Percentiles rank a stretch among this genome's conserved stretches.
Conservation (phyloP, 1,284 basidiomycete genomes). For the Stereum hirsutum region DNA sequence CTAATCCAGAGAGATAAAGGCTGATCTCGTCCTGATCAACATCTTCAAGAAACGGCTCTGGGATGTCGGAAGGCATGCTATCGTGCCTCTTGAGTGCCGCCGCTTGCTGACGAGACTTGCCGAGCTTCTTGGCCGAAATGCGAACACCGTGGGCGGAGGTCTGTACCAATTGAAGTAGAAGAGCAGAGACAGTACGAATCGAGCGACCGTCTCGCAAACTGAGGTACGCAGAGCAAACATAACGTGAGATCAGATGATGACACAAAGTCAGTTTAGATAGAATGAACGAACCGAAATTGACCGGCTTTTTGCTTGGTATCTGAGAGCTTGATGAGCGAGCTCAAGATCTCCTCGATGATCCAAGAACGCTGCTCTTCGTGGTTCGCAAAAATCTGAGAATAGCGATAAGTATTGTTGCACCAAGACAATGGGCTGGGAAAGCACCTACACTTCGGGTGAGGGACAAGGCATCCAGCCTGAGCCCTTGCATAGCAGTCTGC, state of each 20-base stretch:
- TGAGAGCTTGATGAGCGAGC: constrained; percentile 82
- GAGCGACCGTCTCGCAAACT: constrained; percentile 76
- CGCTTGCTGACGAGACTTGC: constrained; percentile 52
- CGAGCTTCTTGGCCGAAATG: constrained; percentile 48
- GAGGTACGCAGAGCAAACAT: neutral
- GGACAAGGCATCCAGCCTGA: constrained; percentile 75
- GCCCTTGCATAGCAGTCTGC: constrained; percentile 68
- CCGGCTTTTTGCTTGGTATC: constrained; percentile 84
- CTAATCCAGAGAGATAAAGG: constrained; percentile 57
- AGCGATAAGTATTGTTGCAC: neutral
- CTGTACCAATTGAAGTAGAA: constrained; percentile 93
- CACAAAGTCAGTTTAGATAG: neutral
- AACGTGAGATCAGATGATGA: neutral
- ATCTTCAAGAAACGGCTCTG: constrained; percentile 53
- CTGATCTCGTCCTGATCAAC: constrained; percentile 44
- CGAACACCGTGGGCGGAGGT: constrained; percentile 81
- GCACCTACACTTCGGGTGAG: constrained; percentile 75
- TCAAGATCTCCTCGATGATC: constrained; percentile 94
- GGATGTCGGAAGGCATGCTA: constrained; percentile 25
- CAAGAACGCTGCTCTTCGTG: constrained; percentile 86
- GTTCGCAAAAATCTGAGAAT: constrained; percentile 73
- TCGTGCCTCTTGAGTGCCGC: constrained; percentile 53
- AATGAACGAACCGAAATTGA: constrained; percentile 66
- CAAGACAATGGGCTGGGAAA: neutral
- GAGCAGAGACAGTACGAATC: constrained; percentile 87